Conservation (phyloP, 176 grass and related monocot genomes). For the Oryza officinalis region DNA sequence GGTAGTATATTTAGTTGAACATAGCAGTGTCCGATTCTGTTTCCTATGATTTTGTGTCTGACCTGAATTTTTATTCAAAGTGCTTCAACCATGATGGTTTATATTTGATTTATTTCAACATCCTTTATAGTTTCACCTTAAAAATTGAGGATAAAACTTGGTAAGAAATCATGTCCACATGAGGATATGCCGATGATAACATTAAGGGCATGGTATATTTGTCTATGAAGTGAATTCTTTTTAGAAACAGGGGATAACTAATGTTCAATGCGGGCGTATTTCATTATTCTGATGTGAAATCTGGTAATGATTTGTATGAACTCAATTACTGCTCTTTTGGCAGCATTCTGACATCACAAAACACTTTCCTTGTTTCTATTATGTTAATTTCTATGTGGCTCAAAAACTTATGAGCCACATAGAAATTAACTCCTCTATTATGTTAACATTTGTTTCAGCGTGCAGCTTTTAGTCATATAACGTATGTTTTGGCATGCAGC, state of each 20-base stretch:
- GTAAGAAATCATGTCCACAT: not conserved
- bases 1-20: not conserved
- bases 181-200: not conserved
- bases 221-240: constrained; percentile 21
- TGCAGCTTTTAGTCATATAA: constrained; percentile 68
- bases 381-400: constrained; percentile 23
- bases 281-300: not conserved
- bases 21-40: not conserved
- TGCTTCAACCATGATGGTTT: not conserved
- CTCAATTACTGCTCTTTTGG: constrained; percentile 11
- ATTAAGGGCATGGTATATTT: constrained; percentile 21
- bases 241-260: constrained; percentile 17
- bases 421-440: too few species aligned
- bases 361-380: not conserved
- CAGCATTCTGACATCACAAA: constrained; percentile 2
- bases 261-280: constrained; percentile 2
- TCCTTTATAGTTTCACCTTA: constrained; percentile 6
- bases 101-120: constrained; percentile 3
- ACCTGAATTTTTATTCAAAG: not conserved
- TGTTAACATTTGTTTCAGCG: constrained; percentile 29
- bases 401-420: constrained; percentile 12
- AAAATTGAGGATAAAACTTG: not conserved
- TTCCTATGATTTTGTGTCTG: constrained; percentile 8
- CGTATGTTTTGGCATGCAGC: constrained; percentile 53
- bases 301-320: not conserved